These are phyloP conservation scores for Pseudevernia furfuracea DNA, from an alignment of 495 filamentous ascomycete species.

Conservation along the genomic window DNA sequence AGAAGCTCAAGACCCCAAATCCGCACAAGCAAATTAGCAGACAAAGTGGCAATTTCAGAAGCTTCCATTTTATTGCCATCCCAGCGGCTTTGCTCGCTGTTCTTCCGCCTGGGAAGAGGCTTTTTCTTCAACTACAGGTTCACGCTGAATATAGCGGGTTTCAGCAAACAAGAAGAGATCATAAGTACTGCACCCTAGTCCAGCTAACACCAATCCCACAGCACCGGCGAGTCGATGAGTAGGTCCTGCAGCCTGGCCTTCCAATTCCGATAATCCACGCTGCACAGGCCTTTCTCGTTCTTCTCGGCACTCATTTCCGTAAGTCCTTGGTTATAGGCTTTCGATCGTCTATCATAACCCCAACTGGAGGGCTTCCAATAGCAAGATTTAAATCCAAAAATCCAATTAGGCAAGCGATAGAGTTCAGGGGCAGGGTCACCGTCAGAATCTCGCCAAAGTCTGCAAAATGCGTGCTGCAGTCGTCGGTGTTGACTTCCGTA, in stretches of 20 bases:
- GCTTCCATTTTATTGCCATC: too few species aligned
- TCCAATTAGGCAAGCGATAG: neutral
- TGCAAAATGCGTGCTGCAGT: neutral
- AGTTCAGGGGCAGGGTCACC: neutral
- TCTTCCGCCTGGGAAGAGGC: too few species aligned
- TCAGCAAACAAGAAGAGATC: too few species aligned
- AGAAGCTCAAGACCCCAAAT: too few species aligned
- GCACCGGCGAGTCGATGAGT: too few species aligned
- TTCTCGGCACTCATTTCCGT: neutral
- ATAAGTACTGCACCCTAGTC: too few species aligned
- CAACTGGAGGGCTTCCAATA: neutral
- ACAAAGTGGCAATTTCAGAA: too few species aligned
- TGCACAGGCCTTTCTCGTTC: neutral
- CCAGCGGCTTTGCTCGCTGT: too few species aligned
- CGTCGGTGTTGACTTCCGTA: neutral
- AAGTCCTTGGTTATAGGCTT: neutral
- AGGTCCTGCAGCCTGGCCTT: neutral
- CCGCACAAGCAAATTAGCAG: too few species aligned
- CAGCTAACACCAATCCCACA: too few species aligned
- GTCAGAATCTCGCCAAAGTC: neutral
- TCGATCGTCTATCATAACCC: neutral
- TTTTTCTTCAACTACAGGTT: too few species aligned
- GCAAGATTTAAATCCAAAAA: neutral
- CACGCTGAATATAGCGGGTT: too few species aligned
- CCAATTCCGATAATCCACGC: neutral